These are phyloP conservation scores for Aspergillus affinis DNA, from an alignment of 495 filamentous ascomycete species.

Conservation along the genomic window DNA sequence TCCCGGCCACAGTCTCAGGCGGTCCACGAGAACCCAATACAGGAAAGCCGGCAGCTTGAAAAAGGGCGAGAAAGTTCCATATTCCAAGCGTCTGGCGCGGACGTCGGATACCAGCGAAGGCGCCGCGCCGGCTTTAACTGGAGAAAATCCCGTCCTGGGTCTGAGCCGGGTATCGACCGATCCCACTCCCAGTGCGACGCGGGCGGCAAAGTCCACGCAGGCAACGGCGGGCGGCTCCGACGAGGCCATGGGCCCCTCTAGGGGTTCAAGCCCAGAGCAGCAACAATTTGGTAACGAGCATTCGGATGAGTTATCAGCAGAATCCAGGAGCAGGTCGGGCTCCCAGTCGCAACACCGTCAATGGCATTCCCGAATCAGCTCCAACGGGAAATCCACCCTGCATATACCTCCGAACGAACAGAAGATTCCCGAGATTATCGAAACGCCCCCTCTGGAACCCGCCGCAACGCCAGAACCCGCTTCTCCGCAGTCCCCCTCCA, in stretches of 20 bases:
- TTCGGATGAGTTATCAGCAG: conserved; percentile 8
- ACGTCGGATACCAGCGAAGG: conserved; percentile 60
- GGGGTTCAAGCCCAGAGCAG: conserved; percentile 30
- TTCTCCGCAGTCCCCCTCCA: conserved; percentile 26
- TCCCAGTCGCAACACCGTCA: conserved; percentile 32
- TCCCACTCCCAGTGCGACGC: conserved; percentile 52
- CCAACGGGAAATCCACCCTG: conserved; percentile 49
- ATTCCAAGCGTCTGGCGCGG: conserved; percentile 70
- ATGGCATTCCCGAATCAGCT: conserved; percentile 45
- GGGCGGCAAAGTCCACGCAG: conserved; percentile 29
- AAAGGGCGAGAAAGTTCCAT: conserved; percentile 72
- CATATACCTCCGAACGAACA: conserved; percentile 36
- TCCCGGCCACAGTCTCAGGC: conserved; percentile 73
- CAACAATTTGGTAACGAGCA: conserved; percentile 25
- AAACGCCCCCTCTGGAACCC: conserved; percentile 56
- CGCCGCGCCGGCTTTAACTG: conserved; percentile 38
- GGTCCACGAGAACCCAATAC: conserved; percentile 92
- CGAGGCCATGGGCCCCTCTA: conserved; percentile 25
- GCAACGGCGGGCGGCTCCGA: conserved; percentile 23
- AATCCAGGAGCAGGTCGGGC: conserved; percentile 17
- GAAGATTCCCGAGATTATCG: conserved; percentile 65
- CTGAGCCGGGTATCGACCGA: conserved; percentile 75
- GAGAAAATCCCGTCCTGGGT: conserved; percentile 54
- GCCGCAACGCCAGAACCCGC: conserved; percentile 29
- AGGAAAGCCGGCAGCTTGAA: conserved; percentile 77